phyloP scores from a whole-genome alignment of 2,329 filamentous ascomycete genomes.

The Coniochaeta prunicola region DNA sequence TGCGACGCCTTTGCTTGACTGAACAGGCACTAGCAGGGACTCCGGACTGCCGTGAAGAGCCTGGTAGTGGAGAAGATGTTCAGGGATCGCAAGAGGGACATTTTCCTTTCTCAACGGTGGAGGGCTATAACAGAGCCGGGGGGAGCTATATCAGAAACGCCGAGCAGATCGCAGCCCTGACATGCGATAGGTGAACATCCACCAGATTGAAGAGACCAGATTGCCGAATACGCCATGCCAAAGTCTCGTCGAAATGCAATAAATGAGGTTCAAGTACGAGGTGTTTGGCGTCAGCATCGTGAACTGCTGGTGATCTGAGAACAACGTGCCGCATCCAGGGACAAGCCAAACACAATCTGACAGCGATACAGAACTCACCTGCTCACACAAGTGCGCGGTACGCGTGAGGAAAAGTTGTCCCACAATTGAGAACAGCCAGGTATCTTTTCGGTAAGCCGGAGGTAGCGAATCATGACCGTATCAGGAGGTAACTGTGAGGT shows the following conservation, averaged over 20 bases:
- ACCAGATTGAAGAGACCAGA: conserved; percentile 19
- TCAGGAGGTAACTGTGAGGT: background rate
- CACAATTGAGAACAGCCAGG: background rate
- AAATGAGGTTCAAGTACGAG: conserved; percentile 8
- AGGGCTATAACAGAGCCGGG: conserved; percentile 19
- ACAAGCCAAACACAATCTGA: background rate
- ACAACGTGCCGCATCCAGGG: background rate
- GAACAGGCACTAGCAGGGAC: conserved; percentile 3
- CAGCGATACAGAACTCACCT: background rate
- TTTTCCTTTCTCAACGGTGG: conserved; percentile 15
- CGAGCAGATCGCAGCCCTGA: background rate
- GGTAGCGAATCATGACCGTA: background rate
- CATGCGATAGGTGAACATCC: conserved; percentile 15
- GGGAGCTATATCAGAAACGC: conserved; percentile 17
- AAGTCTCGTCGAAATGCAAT: conserved; percentile 5
- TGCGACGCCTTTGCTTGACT: conserved; percentile 3
- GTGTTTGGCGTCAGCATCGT: conserved; percentile 3
- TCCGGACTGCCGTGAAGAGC: conserved; percentile 12
- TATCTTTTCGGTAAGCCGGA: background rate
- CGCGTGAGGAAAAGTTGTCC: background rate
- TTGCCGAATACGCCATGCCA: conserved; percentile 17
- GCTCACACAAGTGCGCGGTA: background rate
- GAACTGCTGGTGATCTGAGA: background rate
- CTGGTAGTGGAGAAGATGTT: conserved; percentile 13
- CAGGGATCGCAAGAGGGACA: conserved; percentile 8